These are phyloP conservation scores for Carpinus viminea DNA, from an alignment of 306 rosid species.

Conservation along the genomic window DNA sequence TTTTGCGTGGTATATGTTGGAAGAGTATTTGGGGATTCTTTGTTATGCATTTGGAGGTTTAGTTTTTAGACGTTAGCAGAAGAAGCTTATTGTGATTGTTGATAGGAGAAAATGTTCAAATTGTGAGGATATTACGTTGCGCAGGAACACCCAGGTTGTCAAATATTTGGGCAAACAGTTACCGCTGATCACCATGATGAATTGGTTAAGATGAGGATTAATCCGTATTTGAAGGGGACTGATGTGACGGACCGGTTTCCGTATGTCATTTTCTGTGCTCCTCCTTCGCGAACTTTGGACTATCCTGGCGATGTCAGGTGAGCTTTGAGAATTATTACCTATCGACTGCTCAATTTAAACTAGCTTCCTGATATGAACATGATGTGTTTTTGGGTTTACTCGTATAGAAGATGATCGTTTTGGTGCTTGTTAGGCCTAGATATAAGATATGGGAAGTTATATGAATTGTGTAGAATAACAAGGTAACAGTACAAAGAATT, in stretches of 20 bases:
- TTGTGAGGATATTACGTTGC: not conserved
- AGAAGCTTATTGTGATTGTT: not conserved
- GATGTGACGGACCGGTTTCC: conserved; percentile 52
- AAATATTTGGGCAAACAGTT: conserved; percentile 79
- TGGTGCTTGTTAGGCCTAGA: conserved; percentile 1
- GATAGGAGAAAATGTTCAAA: not conserved
- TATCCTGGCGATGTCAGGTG: conserved; percentile 84
- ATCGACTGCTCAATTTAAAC: not conserved
- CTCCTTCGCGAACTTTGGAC: conserved; percentile 68
- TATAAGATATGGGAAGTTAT: not conserved
- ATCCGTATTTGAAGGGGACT: conserved; percentile 72
- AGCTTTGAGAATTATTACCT: conserved; percentile 21
- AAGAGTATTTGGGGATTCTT: not conserved
- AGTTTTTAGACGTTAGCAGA: not conserved
- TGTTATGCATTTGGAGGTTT: not conserved
- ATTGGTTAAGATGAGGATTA: conserved; percentile 62
- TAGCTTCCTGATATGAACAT: not conserved
- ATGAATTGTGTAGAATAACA: not conserved
- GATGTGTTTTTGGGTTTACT: not conserved
- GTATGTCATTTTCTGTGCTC: conserved; percentile 83
- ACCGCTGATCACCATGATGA: conserved; percentile 82
- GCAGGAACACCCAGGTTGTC: conserved; percentile 74
- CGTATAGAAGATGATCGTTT: not conserved
- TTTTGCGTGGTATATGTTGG: not conserved
- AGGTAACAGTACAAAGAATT: not conserved